phyloP scores from a whole-genome alignment of 345 rosid genomes.

The Limnanthes douglasii region DNA sequence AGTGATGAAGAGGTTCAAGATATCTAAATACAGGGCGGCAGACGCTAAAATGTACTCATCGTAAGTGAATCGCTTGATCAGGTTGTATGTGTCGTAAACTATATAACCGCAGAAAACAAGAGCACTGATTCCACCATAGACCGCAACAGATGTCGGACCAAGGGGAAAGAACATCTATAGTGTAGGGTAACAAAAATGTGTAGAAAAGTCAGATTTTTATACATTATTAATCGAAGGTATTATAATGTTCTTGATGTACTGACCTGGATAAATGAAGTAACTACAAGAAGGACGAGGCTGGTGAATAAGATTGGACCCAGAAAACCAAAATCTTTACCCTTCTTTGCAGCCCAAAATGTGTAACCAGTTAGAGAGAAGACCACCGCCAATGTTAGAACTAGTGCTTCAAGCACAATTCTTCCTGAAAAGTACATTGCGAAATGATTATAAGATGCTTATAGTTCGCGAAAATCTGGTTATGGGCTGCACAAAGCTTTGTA shows the following conservation, averaged over 20 bases:
- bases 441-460: not conserved
- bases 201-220: not conserved
- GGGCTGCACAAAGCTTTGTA: not conserved
- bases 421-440: slow-evolving; percentile 29
- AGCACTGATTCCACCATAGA: slow-evolving; percentile 75
- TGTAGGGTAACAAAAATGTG: not conserved
- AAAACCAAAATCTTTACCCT: slow-evolving; percentile 85
- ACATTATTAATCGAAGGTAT: too few relatives aligned
- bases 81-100: slow-evolving; percentile 74
- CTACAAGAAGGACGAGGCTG: slow-evolving; percentile 51
- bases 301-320: slow-evolving; percentile 90
- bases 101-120: slow-evolving; percentile 84
- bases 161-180: slow-evolving; percentile 78
- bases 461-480: not conserved
- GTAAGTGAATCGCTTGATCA: slow-evolving; percentile 87
- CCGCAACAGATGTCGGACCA: slow-evolving; percentile 61
- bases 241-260: not conserved
- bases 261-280: slow-evolving; percentile 86
- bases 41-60: slow-evolving; percentile 94
- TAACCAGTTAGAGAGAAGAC: slow-evolving; percentile 72
- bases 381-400: slow-evolving; percentile 74
- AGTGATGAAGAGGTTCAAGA: slow-evolving; percentile 78
- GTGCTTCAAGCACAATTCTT: slow-evolving; percentile 83
- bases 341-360: slow-evolving; percentile 98
- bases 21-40: slow-evolving; percentile 70